Percentiles rank a stretch among this genome's conserved stretches.
Evolutionary conservation across 257 asterid species (phyloP).

Genomic region (Solanum habrochaites): DNA sequence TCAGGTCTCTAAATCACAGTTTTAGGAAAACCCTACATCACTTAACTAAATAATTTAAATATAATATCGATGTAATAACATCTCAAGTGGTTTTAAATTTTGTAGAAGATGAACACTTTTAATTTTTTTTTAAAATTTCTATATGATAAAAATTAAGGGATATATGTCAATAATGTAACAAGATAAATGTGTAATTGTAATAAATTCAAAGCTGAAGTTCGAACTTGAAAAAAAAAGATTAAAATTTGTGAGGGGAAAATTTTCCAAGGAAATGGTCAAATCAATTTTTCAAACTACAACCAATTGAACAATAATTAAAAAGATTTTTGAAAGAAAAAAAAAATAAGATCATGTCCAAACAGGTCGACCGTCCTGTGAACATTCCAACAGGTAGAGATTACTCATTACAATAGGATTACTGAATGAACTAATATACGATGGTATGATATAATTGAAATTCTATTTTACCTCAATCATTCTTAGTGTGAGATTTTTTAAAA

Average conservation of each 20-base stretch:
- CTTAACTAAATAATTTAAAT: rapidly evolving
- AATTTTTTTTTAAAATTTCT: too few species aligned
- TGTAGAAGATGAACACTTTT: too few species aligned
- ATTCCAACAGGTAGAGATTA: not conserved
- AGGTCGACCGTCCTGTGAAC: not conserved
- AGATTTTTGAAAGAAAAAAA: not conserved
- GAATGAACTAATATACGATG: not conserved
- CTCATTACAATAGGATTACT: not conserved
- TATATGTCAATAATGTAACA: too few species aligned
- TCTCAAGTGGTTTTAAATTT: too few species aligned
- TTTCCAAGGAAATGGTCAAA: not conserved
- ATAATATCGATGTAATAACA: rapidly evolving
- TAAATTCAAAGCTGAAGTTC: not conserved
- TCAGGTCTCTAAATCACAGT: rapidly evolving
- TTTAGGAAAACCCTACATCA: too few species aligned
- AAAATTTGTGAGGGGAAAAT: not conserved
- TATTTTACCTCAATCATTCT: not conserved
- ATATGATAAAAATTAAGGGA: too few species aligned
- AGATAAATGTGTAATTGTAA: too few species aligned
- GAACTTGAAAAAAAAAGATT: not conserved
- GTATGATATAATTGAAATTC: not conserved
- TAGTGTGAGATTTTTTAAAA: rapidly evolving
- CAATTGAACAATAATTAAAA: not conserved
- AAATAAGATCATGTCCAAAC: not conserved
- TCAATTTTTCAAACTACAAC: not conserved